Percentiles rank a stretch among this genome's conserved stretches.
Evolutionary conservation across 148 eudicot genomes (phyloP).

Genomic region (Selenicereus undatus): DNA sequence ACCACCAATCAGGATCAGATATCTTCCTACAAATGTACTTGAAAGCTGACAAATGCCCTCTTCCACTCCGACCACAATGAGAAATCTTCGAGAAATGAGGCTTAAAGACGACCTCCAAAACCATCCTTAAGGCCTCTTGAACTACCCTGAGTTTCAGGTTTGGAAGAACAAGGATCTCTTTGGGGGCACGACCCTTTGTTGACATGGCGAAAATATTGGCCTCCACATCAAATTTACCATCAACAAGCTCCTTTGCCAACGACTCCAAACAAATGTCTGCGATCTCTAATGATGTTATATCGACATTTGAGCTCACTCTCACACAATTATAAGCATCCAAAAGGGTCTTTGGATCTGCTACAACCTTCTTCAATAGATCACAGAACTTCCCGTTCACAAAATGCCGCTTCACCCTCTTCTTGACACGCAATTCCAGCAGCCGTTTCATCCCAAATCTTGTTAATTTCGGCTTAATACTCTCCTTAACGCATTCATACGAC

Average conservation of each 20-base stretch:
- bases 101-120: slow-evolving; percentile 75
- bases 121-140: slow-evolving; percentile 84
- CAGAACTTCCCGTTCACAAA: slow-evolving; percentile 58
- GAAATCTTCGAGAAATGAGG: slow-evolving; percentile 89
- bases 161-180: slow-evolving; percentile 72
- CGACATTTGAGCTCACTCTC: slow-evolving; percentile 61
- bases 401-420: slow-evolving; percentile 86
- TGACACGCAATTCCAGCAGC: slow-evolving; percentile 50
- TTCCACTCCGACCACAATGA: slow-evolving; percentile 83
- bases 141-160: slow-evolving; percentile 59
- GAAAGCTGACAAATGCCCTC: slow-evolving; percentile 76
- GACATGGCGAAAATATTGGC: slow-evolving; percentile 51
- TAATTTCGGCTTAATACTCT: slow-evolving; percentile 26
- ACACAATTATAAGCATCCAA: slow-evolving; percentile 72
- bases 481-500: slow-evolving; percentile 23
- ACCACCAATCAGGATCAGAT: slow-evolving; percentile 80
- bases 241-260: slow-evolving; percentile 62
- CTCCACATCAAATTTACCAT: slow-evolving; percentile 50
- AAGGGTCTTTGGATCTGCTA: slow-evolving; percentile 75
- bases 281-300: slow-evolving; percentile 29
- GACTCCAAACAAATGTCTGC: slow-evolving; percentile 50
- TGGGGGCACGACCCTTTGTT: slow-evolving; percentile 43
- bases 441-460: slow-evolving; percentile 52
- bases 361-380: slow-evolving; percentile 53
- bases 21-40: slow-evolving; percentile 76